Conservation (phyloP, 2,329 filamentous ascomycete genomes). For the Lasiodiplodia gonubiensis region DNA sequence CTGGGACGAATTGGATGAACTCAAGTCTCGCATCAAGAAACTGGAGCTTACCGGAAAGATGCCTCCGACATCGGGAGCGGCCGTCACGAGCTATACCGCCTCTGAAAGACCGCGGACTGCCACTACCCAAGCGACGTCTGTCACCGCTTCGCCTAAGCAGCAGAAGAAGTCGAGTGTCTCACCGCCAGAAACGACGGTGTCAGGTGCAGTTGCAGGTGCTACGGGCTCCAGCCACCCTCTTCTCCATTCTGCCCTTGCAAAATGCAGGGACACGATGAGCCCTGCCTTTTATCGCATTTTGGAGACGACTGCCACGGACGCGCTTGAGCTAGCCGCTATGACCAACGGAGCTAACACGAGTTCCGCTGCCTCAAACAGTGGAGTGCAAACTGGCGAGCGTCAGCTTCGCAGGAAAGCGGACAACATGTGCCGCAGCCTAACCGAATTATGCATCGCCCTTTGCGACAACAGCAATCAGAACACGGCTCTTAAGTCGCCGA, state of each 20-base stretch:
- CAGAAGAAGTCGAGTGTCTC: constrained; percentile 58
- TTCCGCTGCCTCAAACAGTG: constrained; percentile 65
- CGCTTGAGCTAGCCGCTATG: constrained; percentile 76
- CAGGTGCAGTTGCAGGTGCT: constrained; percentile 52
- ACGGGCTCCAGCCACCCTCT: constrained; percentile 71
- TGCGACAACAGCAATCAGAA: constrained; percentile 45
- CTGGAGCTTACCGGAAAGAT: constrained; percentile 89
- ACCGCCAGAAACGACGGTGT: constrained; percentile 47
- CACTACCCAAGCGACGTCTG: constrained; percentile 76
- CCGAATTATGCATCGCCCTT: constrained; percentile 87
- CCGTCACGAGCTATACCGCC: constrained; percentile 48
- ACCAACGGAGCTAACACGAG: constrained; percentile 68
- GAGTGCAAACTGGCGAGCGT: constrained; percentile 70
- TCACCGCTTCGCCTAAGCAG: constrained; percentile 76
- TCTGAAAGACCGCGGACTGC: constrained; percentile 82
- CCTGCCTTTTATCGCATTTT: constrained; percentile 77
- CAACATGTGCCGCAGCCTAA: constrained; percentile 88
- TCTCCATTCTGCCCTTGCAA: constrained; percentile 78
- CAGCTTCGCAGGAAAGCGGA: constrained; percentile 90
- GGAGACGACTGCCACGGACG: constrained; percentile 81
- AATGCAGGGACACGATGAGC: constrained; percentile 73
- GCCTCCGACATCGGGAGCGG: constrained; percentile 79
- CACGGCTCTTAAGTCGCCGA: constrained; percentile 15
- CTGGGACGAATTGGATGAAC: constrained; percentile 95
- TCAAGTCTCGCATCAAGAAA: constrained; percentile 90